A percentile compares a stretch with the other conserved stretches of the same genome.
These are phyloP conservation scores for Aspergillus tubingensis DNA, from an alignment of 2,329 filamentous ascomycete species.

Conservation along the genomic window DNA sequence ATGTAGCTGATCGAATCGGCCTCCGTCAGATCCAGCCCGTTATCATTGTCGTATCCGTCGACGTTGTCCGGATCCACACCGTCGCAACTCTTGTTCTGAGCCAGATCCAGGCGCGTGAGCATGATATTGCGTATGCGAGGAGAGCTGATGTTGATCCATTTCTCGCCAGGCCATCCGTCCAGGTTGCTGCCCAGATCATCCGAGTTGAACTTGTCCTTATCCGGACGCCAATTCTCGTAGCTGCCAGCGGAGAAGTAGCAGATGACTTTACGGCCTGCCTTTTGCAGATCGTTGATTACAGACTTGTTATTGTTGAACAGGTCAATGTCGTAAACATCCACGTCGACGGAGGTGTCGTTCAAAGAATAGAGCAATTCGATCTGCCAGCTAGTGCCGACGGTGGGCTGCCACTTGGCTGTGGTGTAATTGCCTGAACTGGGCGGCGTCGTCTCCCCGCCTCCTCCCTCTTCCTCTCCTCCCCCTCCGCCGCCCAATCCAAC, in stretches of 20 bases:
- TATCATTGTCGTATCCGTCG: slow-evolving; percentile 66
- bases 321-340: slow-evolving; percentile 63
- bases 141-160: slow-evolving; percentile 64
- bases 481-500: slow-evolving; percentile 30
- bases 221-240: slow-evolving; percentile 64
- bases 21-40: slow-evolving; percentile 61
- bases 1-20: slow-evolving; percentile 61
- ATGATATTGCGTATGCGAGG: slow-evolving; percentile 65
- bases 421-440: slow-evolving; percentile 26
- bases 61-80: slow-evolving; percentile 73
- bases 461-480: slow-evolving; percentile 23
- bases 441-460: slow-evolving; percentile 24
- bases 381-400: slow-evolving; percentile 59
- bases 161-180: slow-evolving; percentile 67
- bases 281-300: slow-evolving; percentile 53
- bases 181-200: slow-evolving; percentile 61
- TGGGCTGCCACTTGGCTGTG: slow-evolving; percentile 54
- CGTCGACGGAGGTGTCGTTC: slow-evolving; percentile 51
- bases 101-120: slow-evolving; percentile 60
- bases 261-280: slow-evolving; percentile 61
- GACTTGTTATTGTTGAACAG: slow-evolving; percentile 56
- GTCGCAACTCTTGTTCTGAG: slow-evolving; percentile 64
- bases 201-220: slow-evolving; percentile 56
- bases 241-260: slow-evolving; percentile 76
- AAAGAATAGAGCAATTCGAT: slow-evolving; percentile 55